Evolutionary conservation across 1,284 basidiomycete species (phyloP).

Genomic region (Schizopora paradoxa): DNA sequence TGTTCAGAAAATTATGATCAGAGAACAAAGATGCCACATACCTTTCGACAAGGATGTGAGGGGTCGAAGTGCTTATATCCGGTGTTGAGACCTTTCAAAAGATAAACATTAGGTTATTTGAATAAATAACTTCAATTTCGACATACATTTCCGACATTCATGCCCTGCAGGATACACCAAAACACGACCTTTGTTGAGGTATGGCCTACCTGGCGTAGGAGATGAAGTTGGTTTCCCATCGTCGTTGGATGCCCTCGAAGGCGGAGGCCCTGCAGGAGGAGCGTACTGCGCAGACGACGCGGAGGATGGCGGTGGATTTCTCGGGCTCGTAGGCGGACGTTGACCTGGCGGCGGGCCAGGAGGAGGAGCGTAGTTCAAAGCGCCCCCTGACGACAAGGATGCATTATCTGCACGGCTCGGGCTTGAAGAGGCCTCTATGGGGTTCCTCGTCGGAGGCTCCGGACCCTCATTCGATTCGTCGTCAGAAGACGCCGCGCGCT

Average conservation of each 20-base stretch:
- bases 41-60: constrained; percentile 52
- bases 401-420: not conserved
- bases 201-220: constrained; percentile 59
- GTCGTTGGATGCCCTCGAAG: constrained; percentile 30
- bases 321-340: constrained; percentile 11
- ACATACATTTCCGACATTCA: constrained; percentile 60
- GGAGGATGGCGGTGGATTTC: constrained; percentile 5
- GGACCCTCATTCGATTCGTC: constrained; percentile 1
- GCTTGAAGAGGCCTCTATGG: constrained; percentile 10
- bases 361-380: constrained; percentile 22
- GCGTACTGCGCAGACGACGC: constrained; percentile 17
- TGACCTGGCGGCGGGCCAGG: constrained; percentile 19
- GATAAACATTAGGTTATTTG: constrained; percentile 2
- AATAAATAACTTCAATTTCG: not conserved
- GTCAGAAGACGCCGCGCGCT: constrained; percentile 6
- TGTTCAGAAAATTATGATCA: not conserved
- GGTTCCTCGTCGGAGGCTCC: constrained; percentile 1
- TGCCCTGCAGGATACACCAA: constrained; percentile 62
- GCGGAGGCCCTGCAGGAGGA: constrained; percentile 26
- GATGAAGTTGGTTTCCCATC: constrained; percentile 55
- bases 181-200: constrained; percentile 52
- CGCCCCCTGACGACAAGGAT: constrained; percentile 10
- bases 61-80: constrained; percentile 70
- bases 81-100: constrained; percentile 52
- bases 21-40: not conserved